Evolutionary conservation across 2,329 filamentous ascomycete species (phyloP).

Genomic region (Ceratocystis cacaofunesta): DNA sequence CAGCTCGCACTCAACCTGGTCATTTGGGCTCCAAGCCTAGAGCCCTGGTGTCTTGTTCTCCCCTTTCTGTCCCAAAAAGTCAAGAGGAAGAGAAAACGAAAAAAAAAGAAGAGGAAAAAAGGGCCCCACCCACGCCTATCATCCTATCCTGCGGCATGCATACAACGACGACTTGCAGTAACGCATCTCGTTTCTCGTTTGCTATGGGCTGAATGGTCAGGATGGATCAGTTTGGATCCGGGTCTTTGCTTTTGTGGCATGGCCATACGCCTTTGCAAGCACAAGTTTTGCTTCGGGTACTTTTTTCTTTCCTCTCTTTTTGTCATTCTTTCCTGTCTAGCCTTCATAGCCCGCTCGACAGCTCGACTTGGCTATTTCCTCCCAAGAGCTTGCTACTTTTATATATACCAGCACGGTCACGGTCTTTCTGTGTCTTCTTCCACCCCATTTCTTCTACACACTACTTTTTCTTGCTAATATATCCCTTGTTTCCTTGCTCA

Average conservation of each 20-base stretch:
- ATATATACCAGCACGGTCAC: neutral
- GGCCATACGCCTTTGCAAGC: neutral
- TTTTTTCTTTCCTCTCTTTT: neutral
- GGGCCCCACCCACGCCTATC: neutral
- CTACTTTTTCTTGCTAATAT: neutral
- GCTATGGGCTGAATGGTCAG: conserved; percentile 4
- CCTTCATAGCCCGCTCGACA: neutral
- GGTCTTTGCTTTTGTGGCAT: conserved; percentile 1
- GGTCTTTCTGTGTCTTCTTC: neutral
- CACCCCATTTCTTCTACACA: neutral
- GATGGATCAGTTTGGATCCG: neutral
- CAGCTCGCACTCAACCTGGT: neutral
- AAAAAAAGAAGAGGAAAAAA: neutral
- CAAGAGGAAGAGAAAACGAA: neutral
- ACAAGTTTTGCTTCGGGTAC: neutral
- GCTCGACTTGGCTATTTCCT: neutral
- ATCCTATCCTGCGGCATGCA: neutral
- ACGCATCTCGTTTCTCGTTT: neutral
- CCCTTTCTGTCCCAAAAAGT: neutral
- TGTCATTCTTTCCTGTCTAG: neutral
- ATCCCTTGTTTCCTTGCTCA: neutral
- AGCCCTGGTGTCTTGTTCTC: neutral
- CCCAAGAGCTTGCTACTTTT: neutral
- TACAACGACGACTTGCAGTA: neutral
- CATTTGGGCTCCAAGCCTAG: neutral